Base-by-base conservation (phyloP, 352 stramenopile species). In the Phytophthora vignae region DNA sequence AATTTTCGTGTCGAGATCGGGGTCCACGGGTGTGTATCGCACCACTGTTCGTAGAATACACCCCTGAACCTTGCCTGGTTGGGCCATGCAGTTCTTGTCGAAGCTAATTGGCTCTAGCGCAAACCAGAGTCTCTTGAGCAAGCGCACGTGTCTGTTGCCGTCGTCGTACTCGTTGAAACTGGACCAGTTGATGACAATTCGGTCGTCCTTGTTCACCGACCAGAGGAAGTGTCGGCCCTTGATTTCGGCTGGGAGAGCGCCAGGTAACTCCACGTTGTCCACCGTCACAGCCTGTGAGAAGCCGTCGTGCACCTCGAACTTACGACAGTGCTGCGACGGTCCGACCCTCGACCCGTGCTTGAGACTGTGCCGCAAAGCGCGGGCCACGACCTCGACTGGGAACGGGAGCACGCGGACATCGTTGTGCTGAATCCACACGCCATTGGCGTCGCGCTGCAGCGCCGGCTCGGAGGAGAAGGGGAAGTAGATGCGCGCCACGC, bases 161-260 rank as follows among this genome's bases (percentile, higher is more conserved):
- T 42, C 70, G 27, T 65, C 46, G 29, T 77, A 77, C 53, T 77
- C 70, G 19, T 67, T 64, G 21, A 77, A 77, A 7, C 70, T 73
- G 10, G 58, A 73, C 70, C 70, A 77, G 31, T 62, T 73, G 54
- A 77, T 73, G 19, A 77, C 48, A 17, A 64, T 73, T 17, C 70
- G 64, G 2, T 69, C 54, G 9, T 42, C n/a, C 3, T 50, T 54
- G 27, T 52, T 54, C 5, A 73, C 70, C 12, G 58, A 70, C 70
- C 70, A 77, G 2, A 73, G 53, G 15, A 76, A 63, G 15, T 73
- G 64, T 55, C 69, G 33, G 6, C 57, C 54, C 17, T 53, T 77
- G 48, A 77, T 52, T 29, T 66, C 27, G 0, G 64, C 64, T 0
- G 58, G 59, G 15, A 59, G 25, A 9, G 44, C 33, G 11, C 70